These are phyloP conservation scores for Senecio squalidus DNA, from an alignment of 140 eudicot species.

Conservation along the genomic window DNA sequence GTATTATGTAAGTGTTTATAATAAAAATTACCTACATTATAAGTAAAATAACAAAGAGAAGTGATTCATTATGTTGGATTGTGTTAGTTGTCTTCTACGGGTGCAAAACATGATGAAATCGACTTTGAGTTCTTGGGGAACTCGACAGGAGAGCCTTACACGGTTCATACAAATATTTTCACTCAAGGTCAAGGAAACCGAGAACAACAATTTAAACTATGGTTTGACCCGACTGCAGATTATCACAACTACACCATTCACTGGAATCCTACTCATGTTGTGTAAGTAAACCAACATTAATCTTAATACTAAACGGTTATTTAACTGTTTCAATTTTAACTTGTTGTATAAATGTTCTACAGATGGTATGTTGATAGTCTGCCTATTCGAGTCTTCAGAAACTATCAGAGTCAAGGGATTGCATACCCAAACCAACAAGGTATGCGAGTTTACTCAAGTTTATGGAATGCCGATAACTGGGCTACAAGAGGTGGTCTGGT, in stretches of 20 bases:
- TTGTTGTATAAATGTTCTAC: background rate
- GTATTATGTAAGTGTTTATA: constrained; percentile 43
- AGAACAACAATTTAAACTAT: too few relatives aligned
- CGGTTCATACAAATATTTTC: constrained; percentile 68
- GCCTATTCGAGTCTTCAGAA: constrained; percentile 55
- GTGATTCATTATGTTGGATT: background rate
- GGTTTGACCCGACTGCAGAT: constrained; percentile 66
- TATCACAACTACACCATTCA: too few relatives aligned
- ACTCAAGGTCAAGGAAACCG: constrained; percentile 58
- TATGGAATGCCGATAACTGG: constrained; percentile 86
- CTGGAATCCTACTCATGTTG: constrained; percentile 57
- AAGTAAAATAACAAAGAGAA: background rate
- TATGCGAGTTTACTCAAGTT: constrained; percentile 63
- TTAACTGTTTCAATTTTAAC: background rate
- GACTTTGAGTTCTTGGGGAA: constrained; percentile 90
- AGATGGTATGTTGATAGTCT: constrained; percentile 66
- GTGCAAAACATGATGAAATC: constrained; percentile 67
- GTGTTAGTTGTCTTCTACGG: constrained; percentile 51
- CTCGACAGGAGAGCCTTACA: constrained; percentile 64
- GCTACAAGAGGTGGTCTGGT: constrained; percentile 69
- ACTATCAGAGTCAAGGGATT: constrained; percentile 47
- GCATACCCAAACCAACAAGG: constrained; percentile 63
- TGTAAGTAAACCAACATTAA: constrained; percentile 34
- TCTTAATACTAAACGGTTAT: background rate
- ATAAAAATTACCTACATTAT: background rate